A percentile compares a stretch with the other conserved stretches of the same genome.
Evolutionary conservation across 306 rosid species (phyloP).

Genomic region (Albizia julibrissin): DNA sequence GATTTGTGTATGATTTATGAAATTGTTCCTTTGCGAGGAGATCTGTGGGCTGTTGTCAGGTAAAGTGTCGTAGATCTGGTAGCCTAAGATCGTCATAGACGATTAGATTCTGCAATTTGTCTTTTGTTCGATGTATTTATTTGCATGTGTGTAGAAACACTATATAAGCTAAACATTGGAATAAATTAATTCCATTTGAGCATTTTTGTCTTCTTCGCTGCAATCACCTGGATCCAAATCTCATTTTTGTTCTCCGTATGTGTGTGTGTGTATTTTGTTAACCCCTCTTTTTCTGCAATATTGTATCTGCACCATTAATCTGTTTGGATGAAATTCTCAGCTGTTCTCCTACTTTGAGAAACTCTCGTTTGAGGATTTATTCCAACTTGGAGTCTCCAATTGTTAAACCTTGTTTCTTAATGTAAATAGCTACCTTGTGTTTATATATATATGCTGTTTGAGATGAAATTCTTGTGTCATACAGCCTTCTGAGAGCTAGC

Average conservation of each 20-base stretch:
- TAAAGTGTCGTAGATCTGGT: conserved; percentile 44
- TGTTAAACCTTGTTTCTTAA: conserved; percentile 9
- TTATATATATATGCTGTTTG: not conserved
- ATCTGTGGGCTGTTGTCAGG: conserved; percentile 38
- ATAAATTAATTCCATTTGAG: not conserved
- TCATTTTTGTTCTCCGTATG: conserved; percentile 14
- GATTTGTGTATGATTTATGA: not conserved
- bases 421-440: not conserved
- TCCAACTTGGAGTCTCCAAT: not conserved
- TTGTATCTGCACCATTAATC: not conserved
- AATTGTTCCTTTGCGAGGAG: conserved; percentile 33
- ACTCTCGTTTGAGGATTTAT: not conserved
- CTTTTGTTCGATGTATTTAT: not conserved
- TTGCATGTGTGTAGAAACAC: conserved; percentile 15
- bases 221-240: conserved; percentile 25
- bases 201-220: not conserved
- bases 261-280: not conserved
- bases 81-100: not conserved
- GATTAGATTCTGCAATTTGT: conserved; percentile 27
- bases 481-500: conserved; percentile 38
- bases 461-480: conserved; percentile 2
- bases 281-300: not conserved
- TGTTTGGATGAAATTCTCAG: not conserved
- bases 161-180: not conserved
- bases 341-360: not conserved